Evolutionary conservation across 2,329 filamentous ascomycete genomes (phyloP).

Genomic region (Cladophialophora exuberans): DNA sequence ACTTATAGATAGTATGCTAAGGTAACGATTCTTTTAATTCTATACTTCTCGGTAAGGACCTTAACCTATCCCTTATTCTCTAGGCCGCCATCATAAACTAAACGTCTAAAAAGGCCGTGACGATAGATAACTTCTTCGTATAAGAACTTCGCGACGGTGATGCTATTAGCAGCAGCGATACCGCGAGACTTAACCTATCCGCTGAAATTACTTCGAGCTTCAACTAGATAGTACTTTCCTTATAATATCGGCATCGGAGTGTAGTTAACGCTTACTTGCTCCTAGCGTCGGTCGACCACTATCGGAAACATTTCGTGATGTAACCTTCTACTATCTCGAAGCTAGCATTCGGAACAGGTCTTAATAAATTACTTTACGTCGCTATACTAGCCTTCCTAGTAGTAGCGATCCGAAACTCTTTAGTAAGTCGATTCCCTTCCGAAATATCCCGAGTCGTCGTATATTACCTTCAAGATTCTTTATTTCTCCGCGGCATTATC

Average conservation of each 20-base stretch:
- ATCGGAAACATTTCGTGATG: background rate
- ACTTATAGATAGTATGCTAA: background rate
- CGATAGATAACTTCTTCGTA: background rate
- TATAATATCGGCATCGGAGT: background rate
- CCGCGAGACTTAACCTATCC: background rate
- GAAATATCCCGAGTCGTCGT: background rate
- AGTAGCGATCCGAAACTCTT: background rate
- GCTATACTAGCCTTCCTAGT: background rate
- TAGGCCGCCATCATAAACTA: background rate
- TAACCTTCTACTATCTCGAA: background rate
- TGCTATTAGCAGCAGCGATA: background rate
- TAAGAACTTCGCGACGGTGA: background rate
- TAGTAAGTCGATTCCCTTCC: background rate
- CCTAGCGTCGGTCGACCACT: background rate
- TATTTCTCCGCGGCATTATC: background rate
- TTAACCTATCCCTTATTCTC: background rate
- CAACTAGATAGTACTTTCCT: background rate
- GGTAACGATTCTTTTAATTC: background rate
- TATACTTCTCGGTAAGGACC: background rate
- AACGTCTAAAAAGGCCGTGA: background rate
- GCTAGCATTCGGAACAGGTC: background rate
- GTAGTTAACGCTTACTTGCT: background rate
- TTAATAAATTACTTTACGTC: background rate
- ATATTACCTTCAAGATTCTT: background rate
- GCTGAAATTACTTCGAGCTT: background rate